These are phyloP conservation scores for Spatholobus suberectus DNA, from an alignment of 306 rosid species.

Conservation along the genomic window DNA sequence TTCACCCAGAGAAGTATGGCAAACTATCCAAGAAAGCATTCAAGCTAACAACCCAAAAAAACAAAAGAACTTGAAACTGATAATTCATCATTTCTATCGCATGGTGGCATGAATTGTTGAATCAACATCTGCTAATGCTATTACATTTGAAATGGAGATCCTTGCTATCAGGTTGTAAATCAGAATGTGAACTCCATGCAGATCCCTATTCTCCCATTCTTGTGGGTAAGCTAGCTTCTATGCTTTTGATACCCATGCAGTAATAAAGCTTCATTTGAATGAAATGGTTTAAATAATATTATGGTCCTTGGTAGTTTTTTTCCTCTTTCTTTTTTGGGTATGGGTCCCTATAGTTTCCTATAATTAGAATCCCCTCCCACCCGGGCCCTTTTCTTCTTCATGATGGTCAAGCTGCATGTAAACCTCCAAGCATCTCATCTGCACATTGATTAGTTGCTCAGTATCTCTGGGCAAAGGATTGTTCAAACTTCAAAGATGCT, in stretches of 20 bases:
- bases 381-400: not conserved
- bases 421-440: conserved; percentile 27
- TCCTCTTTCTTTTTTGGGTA: not conserved
- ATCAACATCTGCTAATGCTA: conserved; percentile 18
- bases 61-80: not conserved
- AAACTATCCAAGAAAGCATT: conserved; percentile 12
- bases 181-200: conserved; percentile 14
- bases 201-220: not conserved
- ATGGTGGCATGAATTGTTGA: not conserved
- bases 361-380: not conserved
- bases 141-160: conserved; percentile 10
- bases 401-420: not conserved
- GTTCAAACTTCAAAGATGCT: conserved; percentile 24
- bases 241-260: not conserved
- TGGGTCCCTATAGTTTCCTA: not conserved
- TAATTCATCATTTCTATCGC: not conserved
- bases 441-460: conserved; percentile 7
- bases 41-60: not conserved
- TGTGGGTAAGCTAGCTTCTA: conserved; percentile 15
- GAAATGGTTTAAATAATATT: conserved; percentile 21
- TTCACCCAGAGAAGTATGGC: not conserved
- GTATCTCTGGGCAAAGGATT: not conserved
- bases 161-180: not conserved
- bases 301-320: not conserved
- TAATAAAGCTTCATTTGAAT: not conserved